Conservation (phyloP, 495 filamentous ascomycete species). For the Cudoniella acicularis region DNA sequence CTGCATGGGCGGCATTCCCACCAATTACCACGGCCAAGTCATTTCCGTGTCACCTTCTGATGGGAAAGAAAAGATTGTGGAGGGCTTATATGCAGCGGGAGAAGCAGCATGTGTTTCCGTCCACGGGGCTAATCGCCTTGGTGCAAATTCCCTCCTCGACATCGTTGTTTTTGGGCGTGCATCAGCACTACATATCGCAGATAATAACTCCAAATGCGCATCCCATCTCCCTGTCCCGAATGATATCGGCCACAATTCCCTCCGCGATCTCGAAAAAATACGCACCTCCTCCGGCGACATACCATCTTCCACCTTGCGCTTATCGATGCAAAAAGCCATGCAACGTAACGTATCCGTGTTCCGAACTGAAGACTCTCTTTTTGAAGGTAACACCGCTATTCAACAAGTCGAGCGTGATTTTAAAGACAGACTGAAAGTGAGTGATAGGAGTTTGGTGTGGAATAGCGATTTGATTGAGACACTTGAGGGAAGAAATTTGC, state of each 20-base stretch:
- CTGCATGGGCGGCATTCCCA: conserved; percentile 26
- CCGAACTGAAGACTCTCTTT: conserved; percentile 17
- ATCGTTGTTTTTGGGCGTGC: conserved; percentile 26
- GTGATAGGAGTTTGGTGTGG: conserved; percentile 22
- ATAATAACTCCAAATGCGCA: conserved; percentile 18
- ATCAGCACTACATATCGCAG: conserved; percentile 18
- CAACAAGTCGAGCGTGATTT: conserved; percentile 19
- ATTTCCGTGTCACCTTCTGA: conserved; percentile 17
- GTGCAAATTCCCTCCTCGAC: conserved; percentile 25
- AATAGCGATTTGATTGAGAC: conserved; percentile 27
- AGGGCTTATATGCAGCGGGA: conserved; percentile 22
- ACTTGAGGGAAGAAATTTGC: conserved; percentile 24
- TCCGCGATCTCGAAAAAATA: conserved; percentile 16
- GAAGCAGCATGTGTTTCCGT: conserved; percentile 26
- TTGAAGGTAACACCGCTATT: conserved; percentile 2
- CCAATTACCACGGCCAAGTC: conserved; percentile 26
- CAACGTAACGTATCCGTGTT: conserved; percentile 24
- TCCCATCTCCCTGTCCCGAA: conserved; percentile 14
- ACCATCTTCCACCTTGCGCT: conserved; percentile 8
- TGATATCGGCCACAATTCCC: conserved; percentile 16
- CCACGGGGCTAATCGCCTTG: conserved; percentile 25
- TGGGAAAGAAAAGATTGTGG: conserved; percentile 20
- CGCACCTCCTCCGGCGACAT: conserved; percentile 15
- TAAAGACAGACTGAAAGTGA: conserved; percentile 5
- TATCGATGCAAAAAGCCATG: conserved; percentile 27